These are phyloP conservation scores for Odontarrhena argentea DNA, from an alignment of 345 rosid species.

Conservation along the genomic window DNA sequence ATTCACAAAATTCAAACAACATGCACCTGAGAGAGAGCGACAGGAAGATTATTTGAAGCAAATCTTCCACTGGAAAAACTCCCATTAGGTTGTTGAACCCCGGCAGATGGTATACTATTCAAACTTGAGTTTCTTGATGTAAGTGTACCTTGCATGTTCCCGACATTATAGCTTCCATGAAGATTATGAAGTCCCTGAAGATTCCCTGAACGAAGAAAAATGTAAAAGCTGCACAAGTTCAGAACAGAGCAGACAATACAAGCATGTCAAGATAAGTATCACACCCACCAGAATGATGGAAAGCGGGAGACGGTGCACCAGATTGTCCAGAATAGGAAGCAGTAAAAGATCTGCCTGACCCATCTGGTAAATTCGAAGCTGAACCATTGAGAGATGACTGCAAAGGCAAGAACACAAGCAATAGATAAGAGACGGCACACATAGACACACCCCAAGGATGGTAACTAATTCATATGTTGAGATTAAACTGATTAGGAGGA, in stretches of 20 bases:
- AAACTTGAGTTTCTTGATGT: slow-evolving; percentile 86
- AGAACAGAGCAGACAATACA: slow-evolving; percentile 9
- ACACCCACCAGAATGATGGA: slow-evolving; percentile 70
- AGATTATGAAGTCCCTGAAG: slow-evolving; percentile 89
- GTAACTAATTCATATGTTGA: background rate
- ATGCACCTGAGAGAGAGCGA: slow-evolving; percentile 87
- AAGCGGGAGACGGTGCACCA: slow-evolving; percentile 86
- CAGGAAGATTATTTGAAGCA: slow-evolving; percentile 84
- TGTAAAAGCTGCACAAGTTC: slow-evolving; percentile 12
- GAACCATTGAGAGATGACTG: slow-evolving; percentile 93
- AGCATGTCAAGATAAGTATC: slow-evolving; percentile 24
- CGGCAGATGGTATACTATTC: slow-evolving; percentile 74
- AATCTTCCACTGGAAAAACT: slow-evolving; percentile 88
- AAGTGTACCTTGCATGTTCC: slow-evolving; percentile 86
- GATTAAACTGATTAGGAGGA: background rate
- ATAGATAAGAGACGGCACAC: background rate
- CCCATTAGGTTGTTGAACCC: slow-evolving; percentile 88
- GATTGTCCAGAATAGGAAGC: slow-evolving; percentile 92
- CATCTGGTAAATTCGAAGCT: slow-evolving; percentile 85
- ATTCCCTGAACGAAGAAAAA: slow-evolving; percentile 52
- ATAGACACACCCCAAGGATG: background rate
- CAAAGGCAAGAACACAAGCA: slow-evolving; percentile 34
- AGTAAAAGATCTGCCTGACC: slow-evolving; percentile 70
- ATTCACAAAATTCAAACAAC: slow-evolving; percentile 1
- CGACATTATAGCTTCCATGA: slow-evolving; percentile 89